These are phyloP conservation scores for Rauvolfia tetraphylla DNA, from an alignment of 257 asterid species.

Conservation along the genomic window DNA sequence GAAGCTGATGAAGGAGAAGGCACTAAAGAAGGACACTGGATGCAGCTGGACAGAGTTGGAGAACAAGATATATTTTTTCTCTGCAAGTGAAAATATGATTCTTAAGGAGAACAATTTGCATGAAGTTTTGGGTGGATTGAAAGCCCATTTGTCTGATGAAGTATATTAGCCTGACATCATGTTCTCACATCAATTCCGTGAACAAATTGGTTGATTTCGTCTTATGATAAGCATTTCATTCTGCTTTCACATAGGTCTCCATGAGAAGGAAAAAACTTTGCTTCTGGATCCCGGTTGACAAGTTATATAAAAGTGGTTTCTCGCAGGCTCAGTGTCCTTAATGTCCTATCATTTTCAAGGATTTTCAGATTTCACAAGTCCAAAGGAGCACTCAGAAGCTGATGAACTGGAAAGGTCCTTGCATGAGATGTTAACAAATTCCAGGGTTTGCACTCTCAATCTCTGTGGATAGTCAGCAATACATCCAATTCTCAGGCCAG, in stretches of 20 bases:
- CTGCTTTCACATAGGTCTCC: background rate
- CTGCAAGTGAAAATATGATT: slow-evolving; percentile 30
- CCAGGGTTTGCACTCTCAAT: background rate
- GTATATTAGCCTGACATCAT: slow-evolving; percentile 30
- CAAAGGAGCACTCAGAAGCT: slow-evolving; percentile 3
- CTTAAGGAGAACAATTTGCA: slow-evolving; percentile 11
- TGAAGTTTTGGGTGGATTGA: slow-evolving; percentile 36
- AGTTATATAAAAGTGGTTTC: background rate
- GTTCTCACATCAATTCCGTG: slow-evolving; percentile 16
- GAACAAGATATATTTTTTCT: slow-evolving; percentile 28
- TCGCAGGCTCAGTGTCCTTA: background rate
- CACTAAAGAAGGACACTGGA: slow-evolving; percentile 65
- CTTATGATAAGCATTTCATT: background rate
- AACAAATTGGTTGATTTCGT: slow-evolving; percentile 1
- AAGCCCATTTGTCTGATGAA: slow-evolving; percentile 35
- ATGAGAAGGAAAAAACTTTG: background rate
- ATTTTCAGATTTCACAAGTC: background rate
- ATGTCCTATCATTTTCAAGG: background rate
- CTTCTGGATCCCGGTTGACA: background rate
- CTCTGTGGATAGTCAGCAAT: slow-evolving; percentile 11
- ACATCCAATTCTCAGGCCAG: slow-evolving; percentile 43
- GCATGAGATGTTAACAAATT: slow-evolving; percentile 4
- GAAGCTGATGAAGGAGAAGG: slow-evolving; percentile 51
- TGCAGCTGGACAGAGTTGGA: slow-evolving; percentile 62
- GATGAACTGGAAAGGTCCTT: background rate